Evolutionary conservation across 2,329 filamentous ascomycete species (phyloP).

Genomic region (Thielaviopsis punctulata): DNA sequence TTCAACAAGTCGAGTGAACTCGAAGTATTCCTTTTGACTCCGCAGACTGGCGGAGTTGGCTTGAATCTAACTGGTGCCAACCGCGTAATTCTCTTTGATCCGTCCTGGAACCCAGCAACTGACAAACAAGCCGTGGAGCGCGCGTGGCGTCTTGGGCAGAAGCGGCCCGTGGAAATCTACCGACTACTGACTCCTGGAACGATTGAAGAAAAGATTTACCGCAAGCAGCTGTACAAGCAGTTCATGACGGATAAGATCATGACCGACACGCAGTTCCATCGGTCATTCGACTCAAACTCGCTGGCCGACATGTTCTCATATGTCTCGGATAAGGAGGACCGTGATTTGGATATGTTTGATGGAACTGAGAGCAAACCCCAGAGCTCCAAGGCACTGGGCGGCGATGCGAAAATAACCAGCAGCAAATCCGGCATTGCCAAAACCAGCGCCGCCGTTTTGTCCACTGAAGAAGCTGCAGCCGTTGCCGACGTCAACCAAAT

Average conservation of each 20-base stretch:
- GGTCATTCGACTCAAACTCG: conserved; percentile 78
- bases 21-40: conserved; percentile 84
- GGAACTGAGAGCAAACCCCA: conserved; percentile 52
- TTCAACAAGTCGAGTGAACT: conserved; percentile 73
- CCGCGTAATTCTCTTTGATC: conserved; percentile 94
- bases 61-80: conserved; percentile 91
- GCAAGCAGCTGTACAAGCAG: conserved; percentile 96
- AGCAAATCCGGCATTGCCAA: not conserved
- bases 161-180: conserved; percentile 87
- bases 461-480: conserved; percentile 5
- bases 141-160: conserved; percentile 90
- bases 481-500: conserved; percentile 21
- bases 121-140: conserved; percentile 89
- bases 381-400: not conserved
- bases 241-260: conserved; percentile 94
- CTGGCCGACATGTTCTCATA: conserved; percentile 78
- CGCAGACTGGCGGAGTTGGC: conserved; percentile 84
- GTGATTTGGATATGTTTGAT: conserved; percentile 63
- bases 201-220: conserved; percentile 98
- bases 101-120: conserved; percentile 96
- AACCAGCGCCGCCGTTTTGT: not conserved
- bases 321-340: conserved; percentile 53
- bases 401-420: no score
- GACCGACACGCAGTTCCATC: conserved; percentile 81
- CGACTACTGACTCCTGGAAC: conserved; percentile 96